A percentile compares a stretch with the other conserved stretches of the same genome.
phyloP scores from a whole-genome alignment of 1,284 basidiomycete species.

The Sparassis latifolia region DNA sequence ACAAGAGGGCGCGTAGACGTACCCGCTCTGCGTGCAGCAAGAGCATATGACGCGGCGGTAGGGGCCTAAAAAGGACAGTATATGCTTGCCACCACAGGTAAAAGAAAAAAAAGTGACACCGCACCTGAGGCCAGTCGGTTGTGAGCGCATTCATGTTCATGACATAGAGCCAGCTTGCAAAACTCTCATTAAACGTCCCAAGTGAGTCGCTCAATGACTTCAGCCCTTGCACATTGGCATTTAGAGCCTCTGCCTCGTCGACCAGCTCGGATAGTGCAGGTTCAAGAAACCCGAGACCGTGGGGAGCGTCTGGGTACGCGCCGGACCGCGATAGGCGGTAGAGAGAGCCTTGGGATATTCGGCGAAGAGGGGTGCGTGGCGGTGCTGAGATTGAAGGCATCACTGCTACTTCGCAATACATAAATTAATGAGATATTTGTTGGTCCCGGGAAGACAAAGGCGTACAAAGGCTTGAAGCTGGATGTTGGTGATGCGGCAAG shows the following conservation, averaged over 20 bases:
- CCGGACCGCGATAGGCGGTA: constrained; percentile 75
- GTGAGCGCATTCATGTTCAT: constrained; percentile 95
- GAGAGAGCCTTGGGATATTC: constrained; percentile 88
- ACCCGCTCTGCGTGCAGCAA: constrained; percentile 61
- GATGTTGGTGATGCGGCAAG: too few species aligned
- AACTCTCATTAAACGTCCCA: constrained; percentile 86
- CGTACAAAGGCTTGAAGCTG: too few species aligned
- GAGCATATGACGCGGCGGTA: constrained; percentile 49
- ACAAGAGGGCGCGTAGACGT: constrained; percentile 8
- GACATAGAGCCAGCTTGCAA: constrained; percentile 86
- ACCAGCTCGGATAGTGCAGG: constrained; percentile 81
- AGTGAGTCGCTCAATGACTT: constrained; percentile 71
- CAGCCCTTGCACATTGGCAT: constrained; percentile 70
- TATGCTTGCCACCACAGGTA: not conserved
- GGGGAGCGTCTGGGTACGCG: constrained; percentile 64
- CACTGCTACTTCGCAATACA: not conserved
- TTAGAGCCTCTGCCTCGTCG: constrained; percentile 81
- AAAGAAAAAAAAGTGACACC: constrained; percentile 13
- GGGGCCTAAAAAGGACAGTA: constrained; percentile 42
- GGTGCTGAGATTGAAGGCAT: constrained; percentile 20
- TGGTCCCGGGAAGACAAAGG: too few species aligned
- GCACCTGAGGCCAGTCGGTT: constrained; percentile 84
- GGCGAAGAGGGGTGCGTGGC: constrained; percentile 75
- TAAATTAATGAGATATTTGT: too few species aligned
- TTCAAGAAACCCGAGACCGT: constrained; percentile 82